Conservation (phyloP, 805 yeast genomes). For the Saccharomyces cerevisiae region DNA sequence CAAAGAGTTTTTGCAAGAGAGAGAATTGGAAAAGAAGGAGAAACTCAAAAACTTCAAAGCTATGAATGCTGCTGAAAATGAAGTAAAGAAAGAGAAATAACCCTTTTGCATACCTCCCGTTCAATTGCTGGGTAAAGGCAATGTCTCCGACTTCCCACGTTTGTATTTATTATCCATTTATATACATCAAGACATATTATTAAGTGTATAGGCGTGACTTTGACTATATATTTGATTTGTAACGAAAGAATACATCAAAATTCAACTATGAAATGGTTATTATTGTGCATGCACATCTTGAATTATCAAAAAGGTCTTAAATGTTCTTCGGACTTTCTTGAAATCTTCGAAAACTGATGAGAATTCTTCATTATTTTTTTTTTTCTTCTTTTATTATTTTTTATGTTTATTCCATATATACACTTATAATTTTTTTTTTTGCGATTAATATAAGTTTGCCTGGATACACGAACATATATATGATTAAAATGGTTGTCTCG, state of each 20-base stretch:
- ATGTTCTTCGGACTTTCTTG: no score
- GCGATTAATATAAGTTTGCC: no score
- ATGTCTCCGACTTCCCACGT: background rate
- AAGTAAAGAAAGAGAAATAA: background rate
- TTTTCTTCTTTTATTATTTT: no score
- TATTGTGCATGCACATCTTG: background rate
- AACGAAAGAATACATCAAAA: background rate
- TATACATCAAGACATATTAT: background rate
- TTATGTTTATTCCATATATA: background rate
- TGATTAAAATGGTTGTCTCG: no score
- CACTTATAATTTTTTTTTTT: background rate
- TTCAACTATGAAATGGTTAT: background rate
- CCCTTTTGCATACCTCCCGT: background rate
- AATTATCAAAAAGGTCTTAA: no score
- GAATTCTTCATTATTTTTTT: no score
- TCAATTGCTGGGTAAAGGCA: background rate
- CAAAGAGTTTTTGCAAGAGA: conserved; percentile 43
- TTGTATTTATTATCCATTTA: background rate
- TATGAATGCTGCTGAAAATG: conserved; percentile 1
- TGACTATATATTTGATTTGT: background rate
- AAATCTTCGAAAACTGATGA: no score
- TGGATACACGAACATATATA: background rate
- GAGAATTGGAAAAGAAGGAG: conserved; percentile 27
- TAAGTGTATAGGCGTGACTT: background rate
- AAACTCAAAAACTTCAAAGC: conserved; percentile 9